A percentile compares a stretch with the other conserved stretches of the same genome.
These are phyloP conservation scores for Lichtheimia corymbifera DNA, from an alignment of 371 early-diverging fungal species.

Conservation along the genomic window DNA sequence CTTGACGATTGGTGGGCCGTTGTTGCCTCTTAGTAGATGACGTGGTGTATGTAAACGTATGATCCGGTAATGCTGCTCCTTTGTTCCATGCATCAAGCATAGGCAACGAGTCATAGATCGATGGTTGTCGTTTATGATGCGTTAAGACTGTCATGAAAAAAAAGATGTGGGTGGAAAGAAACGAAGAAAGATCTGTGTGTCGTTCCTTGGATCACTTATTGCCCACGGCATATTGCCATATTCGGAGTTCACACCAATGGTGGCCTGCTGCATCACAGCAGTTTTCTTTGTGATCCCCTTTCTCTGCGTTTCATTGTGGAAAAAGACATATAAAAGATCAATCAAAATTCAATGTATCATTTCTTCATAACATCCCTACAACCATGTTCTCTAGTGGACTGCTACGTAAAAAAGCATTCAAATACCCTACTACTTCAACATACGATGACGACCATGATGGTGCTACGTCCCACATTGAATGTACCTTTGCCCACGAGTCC, in stretches of 20 bases:
- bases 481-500: constrained; percentile 18
- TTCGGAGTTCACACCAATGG: no score
- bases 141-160: constrained; percentile 1
- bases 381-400: neutral
- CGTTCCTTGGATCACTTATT: no score
- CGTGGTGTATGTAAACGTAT: neutral
- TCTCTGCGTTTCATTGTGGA: no score
- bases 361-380: neutral
- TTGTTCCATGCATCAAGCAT: constrained; percentile 23
- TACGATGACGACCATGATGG: neutral
- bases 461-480: constrained; percentile 3
- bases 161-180: constrained; percentile 4
- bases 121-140: constrained; percentile 4
- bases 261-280: neutral
- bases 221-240: no score
- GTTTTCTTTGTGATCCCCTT: constrained; percentile 6
- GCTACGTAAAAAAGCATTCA: constrained; percentile 9
- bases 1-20: constrained; percentile 3
- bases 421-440: constrained; percentile 14
- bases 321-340: no score
- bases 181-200: constrained; percentile 7
- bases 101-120: constrained; percentile 18
- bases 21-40: neutral
- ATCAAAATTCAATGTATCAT: neutral
- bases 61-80: neutral